These are phyloP conservation scores for Sphenostylis stenocarpa DNA, from an alignment of 306 rosid species.

Conservation along the genomic window DNA sequence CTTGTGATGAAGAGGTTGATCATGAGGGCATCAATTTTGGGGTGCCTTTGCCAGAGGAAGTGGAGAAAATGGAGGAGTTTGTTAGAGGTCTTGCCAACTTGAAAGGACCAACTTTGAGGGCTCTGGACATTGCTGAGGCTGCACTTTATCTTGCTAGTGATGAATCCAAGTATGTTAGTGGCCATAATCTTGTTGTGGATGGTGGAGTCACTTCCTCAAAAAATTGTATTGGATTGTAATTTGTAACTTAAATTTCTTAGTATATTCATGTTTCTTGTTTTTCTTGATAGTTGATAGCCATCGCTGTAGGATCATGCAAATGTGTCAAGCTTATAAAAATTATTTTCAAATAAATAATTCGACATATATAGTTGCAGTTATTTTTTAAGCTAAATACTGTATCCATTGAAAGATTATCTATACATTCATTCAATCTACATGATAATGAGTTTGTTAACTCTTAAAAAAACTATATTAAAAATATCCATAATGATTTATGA, in stretches of 20 bases:
- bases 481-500: not conserved
- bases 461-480: not conserved
- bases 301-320: not conserved
- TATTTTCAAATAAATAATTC: not conserved
- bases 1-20: not conserved
- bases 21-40: conserved; percentile 41
- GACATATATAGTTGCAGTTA: not conserved
- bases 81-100: conserved; percentile 77
- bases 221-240: conserved; percentile 68
- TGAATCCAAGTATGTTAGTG: conserved; percentile 90
- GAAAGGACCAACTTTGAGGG: conserved; percentile 66
- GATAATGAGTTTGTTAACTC: not conserved
- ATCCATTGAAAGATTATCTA: not conserved
- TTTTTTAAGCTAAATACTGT: not conserved
- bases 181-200: conserved; percentile 91
- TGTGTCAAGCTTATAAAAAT: not conserved
- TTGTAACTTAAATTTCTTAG: conserved; percentile 22
- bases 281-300: not conserved
- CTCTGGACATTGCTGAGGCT: conserved; percentile 84
- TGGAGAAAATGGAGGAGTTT: conserved; percentile 78
- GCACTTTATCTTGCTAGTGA: conserved; percentile 91
- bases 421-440: not conserved
- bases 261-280: not conserved
- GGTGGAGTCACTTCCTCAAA: conserved; percentile 83
- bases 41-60: conserved; percentile 53